Conservation (phyloP, 495 filamentous ascomycete species). For the Opeltia flavorubescens region DNA sequence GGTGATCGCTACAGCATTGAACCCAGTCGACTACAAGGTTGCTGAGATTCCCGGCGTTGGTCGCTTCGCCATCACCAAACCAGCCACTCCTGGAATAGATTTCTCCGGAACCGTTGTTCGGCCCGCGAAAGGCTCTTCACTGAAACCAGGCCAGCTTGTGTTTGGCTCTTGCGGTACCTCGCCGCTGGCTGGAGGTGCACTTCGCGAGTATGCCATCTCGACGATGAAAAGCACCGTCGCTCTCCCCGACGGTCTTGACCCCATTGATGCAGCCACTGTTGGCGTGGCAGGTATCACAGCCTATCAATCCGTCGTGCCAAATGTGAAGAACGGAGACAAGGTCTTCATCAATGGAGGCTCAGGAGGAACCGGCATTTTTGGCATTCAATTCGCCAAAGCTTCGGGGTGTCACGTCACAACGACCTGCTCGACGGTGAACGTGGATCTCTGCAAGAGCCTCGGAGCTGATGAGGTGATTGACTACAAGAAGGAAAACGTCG, state of each 20-base stretch:
- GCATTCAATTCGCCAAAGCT: constrained; percentile 44
- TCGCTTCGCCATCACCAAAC: constrained; percentile 27
- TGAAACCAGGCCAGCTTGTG: constrained; percentile 39
- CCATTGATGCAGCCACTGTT: constrained; percentile 26
- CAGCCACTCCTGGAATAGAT: constrained; percentile 47
- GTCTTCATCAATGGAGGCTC: constrained; percentile 48
- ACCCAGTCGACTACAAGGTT: constrained; percentile 60
- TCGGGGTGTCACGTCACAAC: constrained; percentile 38
- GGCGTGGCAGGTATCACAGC: constrained; percentile 34
- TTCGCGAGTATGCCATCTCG: constrained; percentile 38
- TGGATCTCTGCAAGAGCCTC: constrained; percentile 32
- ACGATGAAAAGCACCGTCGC: constrained; percentile 9
- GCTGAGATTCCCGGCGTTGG: constrained; percentile 36
- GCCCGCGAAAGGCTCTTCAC: constrained; percentile 2
- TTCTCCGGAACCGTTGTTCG: constrained; percentile 44
- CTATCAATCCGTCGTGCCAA: constrained; percentile 35
- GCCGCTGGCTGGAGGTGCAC: constrained; percentile 32
- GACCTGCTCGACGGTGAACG: constrained; percentile 36
- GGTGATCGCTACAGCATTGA: constrained; percentile 41
- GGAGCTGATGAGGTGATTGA: constrained; percentile 48
- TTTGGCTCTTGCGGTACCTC: constrained; percentile 31
- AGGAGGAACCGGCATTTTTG: constrained; percentile 36
- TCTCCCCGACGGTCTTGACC: constrained; percentile 28
- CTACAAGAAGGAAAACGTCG: constrained; percentile 34
- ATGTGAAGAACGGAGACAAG: constrained; percentile 30